Evolutionary conservation across 768 basidiomycete species (phyloP).

Genomic region (Daedaleopsis sinensis): DNA sequence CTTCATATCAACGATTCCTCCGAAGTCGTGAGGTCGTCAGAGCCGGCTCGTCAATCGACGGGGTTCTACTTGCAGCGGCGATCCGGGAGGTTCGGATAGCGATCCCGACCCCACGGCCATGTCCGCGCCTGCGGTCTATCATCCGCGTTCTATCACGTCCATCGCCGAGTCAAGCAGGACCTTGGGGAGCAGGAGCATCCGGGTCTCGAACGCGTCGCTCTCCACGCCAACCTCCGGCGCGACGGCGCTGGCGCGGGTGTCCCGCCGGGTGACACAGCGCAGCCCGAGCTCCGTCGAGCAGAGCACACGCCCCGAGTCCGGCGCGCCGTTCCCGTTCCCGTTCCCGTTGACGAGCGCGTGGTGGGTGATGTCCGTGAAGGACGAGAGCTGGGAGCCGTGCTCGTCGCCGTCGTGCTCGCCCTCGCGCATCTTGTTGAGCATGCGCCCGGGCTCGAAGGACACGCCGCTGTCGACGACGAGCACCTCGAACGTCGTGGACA

Average conservation of each 20-base stretch:
- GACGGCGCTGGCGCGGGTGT: constrained; percentile 17
- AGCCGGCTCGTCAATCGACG: too few species aligned
- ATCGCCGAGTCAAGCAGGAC: constrained; percentile 76
- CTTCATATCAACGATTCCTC: neutral
- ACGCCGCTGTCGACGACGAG: constrained; percentile 59
- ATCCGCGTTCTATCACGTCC: constrained; percentile 42
- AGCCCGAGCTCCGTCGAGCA: constrained; percentile 76
- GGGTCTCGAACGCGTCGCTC: constrained; percentile 54
- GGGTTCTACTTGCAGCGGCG: too few species aligned
- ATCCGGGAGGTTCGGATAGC: too few species aligned
- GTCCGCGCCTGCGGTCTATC: neutral
- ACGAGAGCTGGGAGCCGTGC: constrained; percentile 30
- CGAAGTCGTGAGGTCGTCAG: neutral
- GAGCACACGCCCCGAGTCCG: constrained; percentile 41
- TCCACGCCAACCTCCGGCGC: constrained; percentile 31
- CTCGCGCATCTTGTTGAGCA: constrained; percentile 67
- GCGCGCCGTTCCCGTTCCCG: constrained; percentile 11
- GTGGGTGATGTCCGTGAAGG: neutral
- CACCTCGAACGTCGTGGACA: constrained; percentile 78
- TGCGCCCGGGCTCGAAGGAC: constrained; percentile 50
- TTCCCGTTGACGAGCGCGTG: constrained; percentile 6
- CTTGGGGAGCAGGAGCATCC: constrained; percentile 69
- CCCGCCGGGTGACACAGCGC: constrained; percentile 59
- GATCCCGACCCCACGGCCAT: neutral
- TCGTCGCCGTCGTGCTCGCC: constrained; percentile 38